These are phyloP conservation scores for Tremella mesenterica DNA, from an alignment of 768 basidiomycete species.

Conservation along the genomic window DNA sequence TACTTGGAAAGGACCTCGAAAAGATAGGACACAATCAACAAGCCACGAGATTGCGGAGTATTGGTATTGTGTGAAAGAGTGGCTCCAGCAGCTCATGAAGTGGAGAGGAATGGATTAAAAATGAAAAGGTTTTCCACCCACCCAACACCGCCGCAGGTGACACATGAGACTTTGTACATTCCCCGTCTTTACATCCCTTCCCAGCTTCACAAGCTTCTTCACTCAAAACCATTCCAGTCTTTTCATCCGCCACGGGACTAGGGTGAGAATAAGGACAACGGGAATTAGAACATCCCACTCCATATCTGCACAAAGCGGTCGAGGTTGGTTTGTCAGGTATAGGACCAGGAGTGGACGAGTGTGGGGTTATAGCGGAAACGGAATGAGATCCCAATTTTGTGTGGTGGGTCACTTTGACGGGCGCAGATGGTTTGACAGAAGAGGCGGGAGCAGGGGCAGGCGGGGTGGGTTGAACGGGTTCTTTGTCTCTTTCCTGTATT, in stretches of 20 bases:
- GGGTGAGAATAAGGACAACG: slow-evolving; percentile 89
- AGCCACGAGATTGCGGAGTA: too few relatives aligned
- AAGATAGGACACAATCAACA: too few relatives aligned
- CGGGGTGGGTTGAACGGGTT: slow-evolving; percentile 12
- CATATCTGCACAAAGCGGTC: slow-evolving; percentile 73
- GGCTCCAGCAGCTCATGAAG: too few relatives aligned
- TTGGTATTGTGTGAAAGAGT: too few relatives aligned
- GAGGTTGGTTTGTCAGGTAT: slow-evolving; percentile 44
- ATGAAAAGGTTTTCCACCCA: slow-evolving; percentile 49
- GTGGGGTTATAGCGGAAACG: slow-evolving; percentile 28
- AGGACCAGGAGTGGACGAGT: slow-evolving; percentile 19
- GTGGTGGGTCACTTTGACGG: slow-evolving; percentile 30
- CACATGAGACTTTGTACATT: slow-evolving; percentile 83
- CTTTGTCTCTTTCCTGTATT: slow-evolving; percentile 6
- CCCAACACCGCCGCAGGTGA: slow-evolving; percentile 72
- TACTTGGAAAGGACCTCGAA: too few relatives aligned
- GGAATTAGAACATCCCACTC: slow-evolving; percentile 79
- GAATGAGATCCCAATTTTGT: slow-evolving; percentile 35
- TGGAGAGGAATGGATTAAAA: slow-evolving; percentile 3
- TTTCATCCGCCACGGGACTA: slow-evolving; percentile 88
- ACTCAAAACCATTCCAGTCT: slow-evolving; percentile 88
- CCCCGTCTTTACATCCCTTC: slow-evolving; percentile 81
- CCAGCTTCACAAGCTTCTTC: slow-evolving; percentile 87
- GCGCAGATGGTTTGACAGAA: too few relatives aligned
- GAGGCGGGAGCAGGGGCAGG: slow-evolving; percentile 21